Percentiles rank a stretch among this genome's conserved stretches.
Conservation (phyloP, 2,329 filamentous ascomycete species). For the Hyphodiscus sp. region DNA sequence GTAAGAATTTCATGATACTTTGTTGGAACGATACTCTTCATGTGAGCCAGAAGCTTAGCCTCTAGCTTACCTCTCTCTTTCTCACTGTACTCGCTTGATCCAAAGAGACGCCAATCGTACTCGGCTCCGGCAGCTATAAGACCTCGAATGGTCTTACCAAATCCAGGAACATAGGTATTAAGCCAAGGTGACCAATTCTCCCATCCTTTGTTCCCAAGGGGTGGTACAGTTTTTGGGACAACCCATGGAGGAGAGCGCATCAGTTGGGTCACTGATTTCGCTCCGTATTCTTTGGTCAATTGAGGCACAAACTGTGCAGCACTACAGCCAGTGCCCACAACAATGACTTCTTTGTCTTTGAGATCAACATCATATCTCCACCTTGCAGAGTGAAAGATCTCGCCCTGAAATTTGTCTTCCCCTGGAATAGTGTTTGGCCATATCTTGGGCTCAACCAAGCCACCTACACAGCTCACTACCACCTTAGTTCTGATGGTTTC, state of each 20-base stretch:
- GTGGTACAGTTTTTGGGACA: constrained; percentile 34
- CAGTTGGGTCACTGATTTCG: constrained; percentile 51
- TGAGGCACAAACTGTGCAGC: constrained; percentile 50
- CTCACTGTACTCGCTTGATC: constrained; percentile 32
- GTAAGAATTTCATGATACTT: constrained; percentile 53
- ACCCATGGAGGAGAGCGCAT: constrained; percentile 55
- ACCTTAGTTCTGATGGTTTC: constrained; percentile 48
- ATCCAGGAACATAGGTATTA: constrained; percentile 40
- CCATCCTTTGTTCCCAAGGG: constrained; percentile 35
- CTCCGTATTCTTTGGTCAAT: constrained; percentile 37
- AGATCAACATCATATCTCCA: constrained; percentile 49
- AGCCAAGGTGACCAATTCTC: constrained; percentile 40
- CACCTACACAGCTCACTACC: constrained; percentile 48
- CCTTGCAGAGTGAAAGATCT: constrained; percentile 50
- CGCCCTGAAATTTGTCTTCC: constrained; percentile 45
- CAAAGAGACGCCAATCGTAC: constrained; percentile 42
- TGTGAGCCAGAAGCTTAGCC: constrained; percentile 35
- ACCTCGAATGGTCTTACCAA: constrained; percentile 36
- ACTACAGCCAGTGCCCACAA: constrained; percentile 52
- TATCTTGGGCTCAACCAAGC: constrained; percentile 46
- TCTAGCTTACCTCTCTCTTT: constrained; percentile 38
- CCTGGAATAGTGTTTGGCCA: constrained; percentile 46
- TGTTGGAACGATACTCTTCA: constrained; percentile 42
- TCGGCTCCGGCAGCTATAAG: constrained; percentile 36
- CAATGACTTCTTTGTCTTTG: constrained; percentile 47